Evolutionary conservation across 768 basidiomycete species (phyloP), one percentile per base, ranked within the genome.

Genomic region (Exidia glandulosa): DNA sequence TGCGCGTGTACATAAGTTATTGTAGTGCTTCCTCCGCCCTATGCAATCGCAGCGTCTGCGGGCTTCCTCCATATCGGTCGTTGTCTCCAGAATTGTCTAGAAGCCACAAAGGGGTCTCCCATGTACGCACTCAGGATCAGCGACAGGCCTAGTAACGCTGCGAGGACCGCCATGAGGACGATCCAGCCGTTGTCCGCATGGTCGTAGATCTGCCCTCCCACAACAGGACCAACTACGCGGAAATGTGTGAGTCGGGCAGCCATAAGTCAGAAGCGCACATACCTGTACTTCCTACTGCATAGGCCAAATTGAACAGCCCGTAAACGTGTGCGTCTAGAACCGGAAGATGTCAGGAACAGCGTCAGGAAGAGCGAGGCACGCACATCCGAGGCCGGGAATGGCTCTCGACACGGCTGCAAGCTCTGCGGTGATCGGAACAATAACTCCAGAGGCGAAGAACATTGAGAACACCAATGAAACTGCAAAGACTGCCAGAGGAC

Each of bases 161-260:
- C 70, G 13, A 76, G 73, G 14, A 87, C 66, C 29, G 80, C 64
- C 62, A 79, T 83, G 6, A 88, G 66, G 14, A 76, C 80, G 55
- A 77, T 71, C 87, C 87, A 89, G 6, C 87, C 87, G 16, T 75
- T 70, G 32, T 60, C 68, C 32, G 77, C 61, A 66, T 79, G 79
- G 61, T 81, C 79, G 63, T 86, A 88, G 29, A 88, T 75, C 85
- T 88, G 84, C 57, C 87, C 86, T 23, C 85, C 85, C 47, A 88
- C 72, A 45, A 87, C 69, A 25, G 87, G 87, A 0, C 87, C 87
- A 61, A 86, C 86, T 88, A 33, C 30, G 3, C n/a, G 27, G n/a
- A 25, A 37, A 34, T 32, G 27, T n/a, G 27, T 7, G 48, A 19
- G 4, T 16, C 10, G 27, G 9, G 25, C 6, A 9, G 45, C 19